These are phyloP conservation scores for Pholiota molesta DNA, from an alignment of 768 basidiomycete species.

Conservation along the genomic window DNA sequence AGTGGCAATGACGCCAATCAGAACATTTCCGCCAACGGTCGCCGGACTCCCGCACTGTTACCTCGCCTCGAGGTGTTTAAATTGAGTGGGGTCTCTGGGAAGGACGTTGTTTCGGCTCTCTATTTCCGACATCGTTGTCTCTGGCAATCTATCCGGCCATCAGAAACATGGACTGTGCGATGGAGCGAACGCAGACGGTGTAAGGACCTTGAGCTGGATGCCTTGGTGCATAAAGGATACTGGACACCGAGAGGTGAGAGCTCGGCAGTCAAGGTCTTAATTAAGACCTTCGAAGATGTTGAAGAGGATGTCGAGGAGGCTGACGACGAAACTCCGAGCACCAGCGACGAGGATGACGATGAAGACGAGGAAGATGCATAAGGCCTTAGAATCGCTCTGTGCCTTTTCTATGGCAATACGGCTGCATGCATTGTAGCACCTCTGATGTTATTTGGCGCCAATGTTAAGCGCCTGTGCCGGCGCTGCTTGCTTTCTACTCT, in stretches of 20 bases:
- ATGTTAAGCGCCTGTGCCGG: no score
- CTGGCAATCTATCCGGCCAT: neutral
- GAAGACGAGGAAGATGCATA: constrained; percentile 3
- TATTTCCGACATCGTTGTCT: constrained; percentile 13
- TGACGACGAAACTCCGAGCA: constrained; percentile 20
- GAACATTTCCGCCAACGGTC: neutral
- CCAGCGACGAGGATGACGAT: constrained; percentile 20
- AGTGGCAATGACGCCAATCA: neutral
- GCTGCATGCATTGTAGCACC: no score
- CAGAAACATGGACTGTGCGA: constrained; percentile 32
- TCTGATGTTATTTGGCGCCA: no score
- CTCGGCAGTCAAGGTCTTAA: constrained; percentile 25
- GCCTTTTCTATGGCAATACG: no score
- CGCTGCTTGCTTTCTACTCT: no score
- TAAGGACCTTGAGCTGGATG: constrained; percentile 38
- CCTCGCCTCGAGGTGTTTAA: constrained; percentile 32
- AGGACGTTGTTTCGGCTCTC: constrained; percentile 22
- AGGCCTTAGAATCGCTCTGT: no score
- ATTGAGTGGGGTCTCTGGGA: constrained; percentile 30
- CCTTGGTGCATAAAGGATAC: constrained; percentile 39
- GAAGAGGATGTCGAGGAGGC: constrained; percentile 33
- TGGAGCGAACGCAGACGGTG: constrained; percentile 37
- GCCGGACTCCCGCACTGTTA: constrained; percentile 17
- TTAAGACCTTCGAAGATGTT: constrained; percentile 34
- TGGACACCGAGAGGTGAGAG: constrained; percentile 18